A percentile compares a stretch with the other conserved stretches of the same genome.
These are phyloP conservation scores for Yamadazyma blattariae DNA, from an alignment of 1,139 yeast genomes.

Conservation along the genomic window DNA sequence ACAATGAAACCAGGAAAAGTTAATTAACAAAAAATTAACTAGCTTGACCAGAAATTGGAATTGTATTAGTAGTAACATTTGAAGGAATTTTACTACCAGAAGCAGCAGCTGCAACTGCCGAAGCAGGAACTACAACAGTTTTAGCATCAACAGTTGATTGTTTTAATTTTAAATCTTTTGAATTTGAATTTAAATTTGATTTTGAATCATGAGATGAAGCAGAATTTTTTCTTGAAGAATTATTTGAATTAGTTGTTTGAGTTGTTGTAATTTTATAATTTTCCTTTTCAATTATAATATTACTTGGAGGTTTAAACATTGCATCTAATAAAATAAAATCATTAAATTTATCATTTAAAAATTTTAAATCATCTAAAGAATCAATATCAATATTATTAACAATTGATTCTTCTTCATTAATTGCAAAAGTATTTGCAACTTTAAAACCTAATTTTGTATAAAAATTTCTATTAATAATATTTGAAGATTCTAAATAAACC, in stretches of 20 bases:
- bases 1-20: no score
- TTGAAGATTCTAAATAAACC: conserved; percentile 50
- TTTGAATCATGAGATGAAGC: no score
- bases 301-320: conserved; percentile 17
- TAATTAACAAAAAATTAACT: no score
- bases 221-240: no score
- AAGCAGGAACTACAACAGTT: not conserved
- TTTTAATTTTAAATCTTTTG: no score
- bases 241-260: no score
- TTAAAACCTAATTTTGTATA: conserved; percentile 49
- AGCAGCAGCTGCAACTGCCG: not conserved
- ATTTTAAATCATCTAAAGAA: conserved; percentile 9
- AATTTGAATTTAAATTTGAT: no score
- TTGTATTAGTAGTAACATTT: no score
- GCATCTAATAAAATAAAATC: conserved; percentile 18
- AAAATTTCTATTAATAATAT: conserved; percentile 48
- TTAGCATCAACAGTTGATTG: no score
- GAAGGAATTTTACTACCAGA: no score
- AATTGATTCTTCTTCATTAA: conserved; percentile 25
- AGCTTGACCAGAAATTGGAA: no score
- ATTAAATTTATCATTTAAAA: conserved; percentile 4
- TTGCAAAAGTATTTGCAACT: conserved; percentile 41
- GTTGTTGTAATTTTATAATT: conserved; percentile 10
- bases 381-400: conserved; percentile 16
- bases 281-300: conserved; percentile 12